A percentile compares a stretch with the other conserved stretches of the same genome.
Evolutionary conservation across 2,329 filamentous ascomycete genomes (phyloP).

Genomic region (Nakataea oryzae): DNA sequence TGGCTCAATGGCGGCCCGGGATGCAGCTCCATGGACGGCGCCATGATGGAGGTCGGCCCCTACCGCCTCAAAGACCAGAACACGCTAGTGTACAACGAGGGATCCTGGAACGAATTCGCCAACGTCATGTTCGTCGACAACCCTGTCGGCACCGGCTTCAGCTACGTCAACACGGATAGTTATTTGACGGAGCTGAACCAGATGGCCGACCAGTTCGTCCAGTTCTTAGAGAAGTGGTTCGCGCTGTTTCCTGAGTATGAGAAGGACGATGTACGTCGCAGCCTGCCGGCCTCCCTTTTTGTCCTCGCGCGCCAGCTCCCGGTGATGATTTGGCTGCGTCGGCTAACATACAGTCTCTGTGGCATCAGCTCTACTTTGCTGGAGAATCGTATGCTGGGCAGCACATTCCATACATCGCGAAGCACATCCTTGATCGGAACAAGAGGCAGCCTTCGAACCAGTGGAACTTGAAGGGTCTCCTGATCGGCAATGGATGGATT

Average conservation of each 20-base stretch:
- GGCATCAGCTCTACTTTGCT: constrained; percentile 70
- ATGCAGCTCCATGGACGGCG: constrained; percentile 94
- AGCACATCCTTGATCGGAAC: constrained; percentile 81
- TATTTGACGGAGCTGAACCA: constrained; percentile 77
- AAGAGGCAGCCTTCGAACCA: constrained; percentile 38
- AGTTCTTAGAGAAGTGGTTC: constrained; percentile 89
- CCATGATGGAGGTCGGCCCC: constrained; percentile 90
- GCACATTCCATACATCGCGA: constrained; percentile 94
- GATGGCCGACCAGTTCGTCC: constrained; percentile 82
- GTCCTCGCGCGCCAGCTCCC: not conserved
- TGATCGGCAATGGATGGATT: constrained; percentile 98
- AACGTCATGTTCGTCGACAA: constrained; percentile 97
- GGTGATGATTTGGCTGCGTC: not conserved
- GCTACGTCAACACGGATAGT: constrained; percentile 83
- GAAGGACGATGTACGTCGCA: constrained; percentile 67
- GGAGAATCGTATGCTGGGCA: constrained; percentile 97
- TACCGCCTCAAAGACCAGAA: constrained; percentile 72
- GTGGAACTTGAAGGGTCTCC: constrained; percentile 75
- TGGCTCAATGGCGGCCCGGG: constrained; percentile 97
- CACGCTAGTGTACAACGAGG: constrained; percentile 70
- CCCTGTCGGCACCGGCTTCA: constrained; percentile 92
- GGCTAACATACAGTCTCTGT: not conserved
- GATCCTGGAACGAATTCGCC: constrained; percentile 98
- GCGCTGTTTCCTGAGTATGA: constrained; percentile 83
- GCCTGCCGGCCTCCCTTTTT: constrained; percentile 2